Conservation (phyloP, 2,329 filamentous ascomycete species). For the Diplocarpon mali region DNA sequence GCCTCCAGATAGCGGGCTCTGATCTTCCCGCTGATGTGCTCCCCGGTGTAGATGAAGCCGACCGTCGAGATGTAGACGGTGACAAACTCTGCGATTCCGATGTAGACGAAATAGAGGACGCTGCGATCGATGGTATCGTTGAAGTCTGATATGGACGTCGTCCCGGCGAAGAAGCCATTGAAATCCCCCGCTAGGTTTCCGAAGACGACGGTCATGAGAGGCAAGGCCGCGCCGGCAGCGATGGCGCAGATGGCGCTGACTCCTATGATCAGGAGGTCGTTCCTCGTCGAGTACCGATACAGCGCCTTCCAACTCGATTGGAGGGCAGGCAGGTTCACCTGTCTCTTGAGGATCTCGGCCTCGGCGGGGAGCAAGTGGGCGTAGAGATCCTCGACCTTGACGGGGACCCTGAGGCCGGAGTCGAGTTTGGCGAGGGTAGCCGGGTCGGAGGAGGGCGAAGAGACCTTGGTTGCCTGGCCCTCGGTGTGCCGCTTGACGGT, state of each 20-base stretch:
- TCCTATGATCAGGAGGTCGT: conserved; percentile 39
- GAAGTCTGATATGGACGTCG: conserved; percentile 43
- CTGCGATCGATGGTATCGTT: conserved; percentile 46
- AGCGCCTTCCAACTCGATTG: conserved; percentile 52
- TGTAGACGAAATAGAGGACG: conserved; percentile 76
- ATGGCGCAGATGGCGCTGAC: conserved; percentile 43
- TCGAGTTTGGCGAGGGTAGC: conserved; percentile 42
- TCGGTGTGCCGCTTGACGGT: conserved; percentile 17
- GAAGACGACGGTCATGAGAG: conserved; percentile 53
- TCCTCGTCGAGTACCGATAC: conserved; percentile 43
- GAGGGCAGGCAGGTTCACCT: conserved; percentile 53
- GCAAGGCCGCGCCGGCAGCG: conserved; percentile 47
- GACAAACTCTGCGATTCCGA: conserved; percentile 70
- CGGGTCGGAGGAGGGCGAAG: conserved; percentile 48
- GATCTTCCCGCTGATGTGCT: conserved; percentile 69
- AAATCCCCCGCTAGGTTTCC: conserved; percentile 66
- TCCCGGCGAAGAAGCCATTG: conserved; percentile 42
- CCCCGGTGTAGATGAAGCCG: conserved; percentile 80
- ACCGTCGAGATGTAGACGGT: conserved; percentile 71
- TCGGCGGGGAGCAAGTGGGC: conserved; percentile 54
- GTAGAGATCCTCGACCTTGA: conserved; percentile 40
- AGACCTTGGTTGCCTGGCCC: conserved; percentile 39
- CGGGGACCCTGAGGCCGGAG: conserved; percentile 25
- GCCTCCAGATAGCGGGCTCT: conserved; percentile 74
- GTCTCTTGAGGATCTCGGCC: conserved; percentile 53